phyloP scores from a whole-genome alignment of 345 rosid species.

The Eucalyptus globulus region DNA sequence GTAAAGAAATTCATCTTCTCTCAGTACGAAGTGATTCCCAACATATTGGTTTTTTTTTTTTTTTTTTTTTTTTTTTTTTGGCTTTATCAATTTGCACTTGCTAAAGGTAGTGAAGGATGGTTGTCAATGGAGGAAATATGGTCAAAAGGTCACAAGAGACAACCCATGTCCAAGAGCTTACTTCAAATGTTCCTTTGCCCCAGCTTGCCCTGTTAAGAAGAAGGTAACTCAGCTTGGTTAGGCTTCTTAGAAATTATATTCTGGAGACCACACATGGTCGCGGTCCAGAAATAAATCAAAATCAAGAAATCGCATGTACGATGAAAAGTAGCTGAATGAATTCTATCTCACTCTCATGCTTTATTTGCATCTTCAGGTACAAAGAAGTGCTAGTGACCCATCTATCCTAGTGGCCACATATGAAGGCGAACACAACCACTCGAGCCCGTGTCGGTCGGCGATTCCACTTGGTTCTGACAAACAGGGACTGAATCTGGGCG shows the following conservation, averaged over 20 bases:
- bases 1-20: neutral
- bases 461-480: constrained; percentile 1
- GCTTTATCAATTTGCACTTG: neutral
- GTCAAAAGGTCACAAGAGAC: constrained; percentile 88
- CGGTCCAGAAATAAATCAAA: neutral
- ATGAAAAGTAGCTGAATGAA: neutral
- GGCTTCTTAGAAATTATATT: neutral
- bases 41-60: neutral
- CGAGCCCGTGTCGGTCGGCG: constrained; percentile 13
- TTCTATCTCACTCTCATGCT: neutral
- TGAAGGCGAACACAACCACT: constrained; percentile 86
- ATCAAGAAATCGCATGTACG: neutral
- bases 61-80: neutral
- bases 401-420: constrained; percentile 60
- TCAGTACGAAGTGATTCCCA: neutral
- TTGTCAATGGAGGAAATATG: constrained; percentile 94
- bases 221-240: constrained; percentile 31
- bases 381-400: constrained; percentile 67
- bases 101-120: constrained; percentile 73
- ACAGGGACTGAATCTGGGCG: neutral
- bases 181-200: constrained; percentile 78
- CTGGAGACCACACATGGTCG: neutral
- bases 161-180: constrained; percentile 94
- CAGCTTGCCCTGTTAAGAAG: constrained; percentile 75
- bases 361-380: constrained; percentile 38